These are phyloP conservation scores for Phycomyces nitens DNA, from an alignment of 192 early-diverging fungal genomes.

Conservation along the genomic window DNA sequence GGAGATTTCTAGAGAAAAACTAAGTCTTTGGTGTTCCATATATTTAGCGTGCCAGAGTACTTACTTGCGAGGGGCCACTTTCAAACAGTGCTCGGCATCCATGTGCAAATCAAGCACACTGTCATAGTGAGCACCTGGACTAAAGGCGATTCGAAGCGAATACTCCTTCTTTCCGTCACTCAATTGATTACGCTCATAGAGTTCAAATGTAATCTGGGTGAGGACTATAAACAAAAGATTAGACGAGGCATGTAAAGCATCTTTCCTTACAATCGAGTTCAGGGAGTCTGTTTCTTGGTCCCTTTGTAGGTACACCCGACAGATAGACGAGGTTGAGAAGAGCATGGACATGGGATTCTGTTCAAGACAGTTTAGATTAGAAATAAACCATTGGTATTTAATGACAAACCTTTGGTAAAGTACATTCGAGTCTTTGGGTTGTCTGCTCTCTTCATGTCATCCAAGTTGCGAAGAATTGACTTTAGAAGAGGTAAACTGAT, in stretches of 20 bases:
- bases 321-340: slow-evolving; percentile 89
- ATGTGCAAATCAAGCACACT: slow-evolving; percentile 86
- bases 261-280: slow-evolving; percentile 85
- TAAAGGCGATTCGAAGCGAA: slow-evolving; percentile 86
- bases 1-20: slow-evolving; percentile 64
- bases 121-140: slow-evolving; percentile 88
- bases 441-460: slow-evolving; percentile 47
- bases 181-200: slow-evolving; percentile 79
- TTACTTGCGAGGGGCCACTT: slow-evolving; percentile 74
- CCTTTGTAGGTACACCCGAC: slow-evolving; percentile 74
- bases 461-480: slow-evolving; percentile 75
- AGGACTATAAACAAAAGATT: slow-evolving; percentile 52
- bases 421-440: slow-evolving; percentile 77
- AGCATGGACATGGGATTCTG: slow-evolving; percentile 88
- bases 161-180: slow-evolving; percentile 66
- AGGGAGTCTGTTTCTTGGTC: slow-evolving; percentile 59
- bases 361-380: not conserved
- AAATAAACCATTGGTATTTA: no score
- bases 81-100: slow-evolving; percentile 78
- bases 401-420: slow-evolving; percentile 82
- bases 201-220: slow-evolving; percentile 96
- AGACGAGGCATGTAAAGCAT: not conserved
- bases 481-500: slow-evolving; percentile 72
- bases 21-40: not conserved
- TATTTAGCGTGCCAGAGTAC: not conserved